These are phyloP conservation scores for Avena eriantha DNA, from an alignment of 176 grass and related monocot genomes.

Conservation along the genomic window DNA sequence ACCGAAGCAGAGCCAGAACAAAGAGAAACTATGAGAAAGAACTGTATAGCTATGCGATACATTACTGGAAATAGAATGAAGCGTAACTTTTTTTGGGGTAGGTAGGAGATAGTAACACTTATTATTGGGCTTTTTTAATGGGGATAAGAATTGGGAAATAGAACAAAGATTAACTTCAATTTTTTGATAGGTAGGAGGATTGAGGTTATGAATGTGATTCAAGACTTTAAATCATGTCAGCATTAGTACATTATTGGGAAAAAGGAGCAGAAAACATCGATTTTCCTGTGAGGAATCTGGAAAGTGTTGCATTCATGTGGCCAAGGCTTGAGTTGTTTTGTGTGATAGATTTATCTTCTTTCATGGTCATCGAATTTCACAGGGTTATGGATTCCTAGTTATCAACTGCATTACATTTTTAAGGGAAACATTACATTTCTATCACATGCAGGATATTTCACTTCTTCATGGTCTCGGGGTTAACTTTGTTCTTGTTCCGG, in stretches of 20 bases:
- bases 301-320: not conserved
- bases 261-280: not conserved
- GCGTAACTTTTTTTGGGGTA: not conserved
- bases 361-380: slow-evolving; percentile 6
- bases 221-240: not conserved
- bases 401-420: not conserved
- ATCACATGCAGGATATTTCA: slow-evolving; percentile 76
- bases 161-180: not conserved
- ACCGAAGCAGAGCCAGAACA: not conserved
- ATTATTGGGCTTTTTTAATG: not conserved
- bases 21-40: not conserved
- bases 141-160: not conserved
- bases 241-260: not conserved
- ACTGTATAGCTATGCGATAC: not conserved
- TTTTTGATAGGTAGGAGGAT: not conserved
- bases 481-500: slow-evolving; percentile 86
- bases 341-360: not conserved
- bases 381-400: not conserved
- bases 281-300: not conserved
- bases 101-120: not conserved
- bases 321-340: not conserved
- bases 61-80: not conserved
- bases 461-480: slow-evolving; percentile 98
- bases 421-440: slow-evolving; percentile 20
- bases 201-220: not conserved